phyloP scores from a whole-genome alignment of 495 filamentous ascomycete genomes.

The Neurospora sp. region DNA sequence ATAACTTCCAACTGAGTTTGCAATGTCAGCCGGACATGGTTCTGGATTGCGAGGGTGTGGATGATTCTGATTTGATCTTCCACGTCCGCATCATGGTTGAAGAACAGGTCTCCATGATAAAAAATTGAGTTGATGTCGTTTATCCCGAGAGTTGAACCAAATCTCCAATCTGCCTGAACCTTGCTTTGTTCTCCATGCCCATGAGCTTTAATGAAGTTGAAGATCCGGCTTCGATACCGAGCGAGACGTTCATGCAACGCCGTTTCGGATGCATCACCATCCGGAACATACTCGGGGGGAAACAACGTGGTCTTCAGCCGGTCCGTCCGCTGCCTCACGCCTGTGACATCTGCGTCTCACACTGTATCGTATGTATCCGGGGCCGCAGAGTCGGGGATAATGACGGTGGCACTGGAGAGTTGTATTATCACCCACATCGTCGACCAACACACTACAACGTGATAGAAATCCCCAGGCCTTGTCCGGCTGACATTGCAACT shows the following conservation, averaged over 20 bases:
- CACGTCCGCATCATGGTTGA: too few species aligned
- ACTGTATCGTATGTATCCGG: background rate
- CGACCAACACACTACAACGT: too few species aligned
- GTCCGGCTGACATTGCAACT: background rate
- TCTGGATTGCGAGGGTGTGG: too few species aligned
- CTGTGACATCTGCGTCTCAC: background rate
- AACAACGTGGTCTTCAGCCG: background rate
- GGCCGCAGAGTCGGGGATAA: background rate
- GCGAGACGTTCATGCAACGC: background rate
- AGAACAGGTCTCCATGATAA: too few species aligned
- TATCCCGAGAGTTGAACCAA: too few species aligned
- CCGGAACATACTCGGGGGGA: background rate
- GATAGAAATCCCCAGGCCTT: background rate
- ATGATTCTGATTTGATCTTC: too few species aligned
- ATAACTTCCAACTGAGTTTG: too few species aligned
- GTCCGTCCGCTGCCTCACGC: background rate
- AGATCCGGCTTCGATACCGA: background rate
- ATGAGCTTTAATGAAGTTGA: background rate
- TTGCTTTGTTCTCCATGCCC: background rate
- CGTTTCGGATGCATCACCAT: background rate
- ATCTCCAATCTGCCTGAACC: background rate
- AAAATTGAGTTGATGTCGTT: too few species aligned
- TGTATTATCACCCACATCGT: too few species aligned
- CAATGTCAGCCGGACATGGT: too few species aligned
- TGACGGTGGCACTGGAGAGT: background rate